These are phyloP conservation scores for Brassica hybrid DNA, from an alignment of 441 rosid genomes.

Conservation along the genomic window DNA sequence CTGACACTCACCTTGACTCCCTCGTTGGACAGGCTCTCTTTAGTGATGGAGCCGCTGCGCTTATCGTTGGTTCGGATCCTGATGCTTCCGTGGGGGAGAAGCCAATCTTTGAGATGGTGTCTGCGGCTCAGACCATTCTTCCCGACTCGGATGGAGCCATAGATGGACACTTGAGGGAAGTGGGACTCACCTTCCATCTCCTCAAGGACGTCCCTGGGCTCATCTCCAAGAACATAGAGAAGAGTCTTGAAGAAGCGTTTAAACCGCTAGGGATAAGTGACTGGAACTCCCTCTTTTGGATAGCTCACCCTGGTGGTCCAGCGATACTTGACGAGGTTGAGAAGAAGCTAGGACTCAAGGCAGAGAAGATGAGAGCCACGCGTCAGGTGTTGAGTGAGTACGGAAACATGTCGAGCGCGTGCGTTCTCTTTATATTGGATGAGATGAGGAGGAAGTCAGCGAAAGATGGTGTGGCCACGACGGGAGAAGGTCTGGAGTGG, in stretches of 20 bases:
- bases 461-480: slow-evolving; percentile 43
- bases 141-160: slow-evolving; percentile 51
- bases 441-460: slow-evolving; percentile 46
- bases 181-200: slow-evolving; percentile 48
- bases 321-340: slow-evolving; percentile 50
- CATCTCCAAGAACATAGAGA: slow-evolving; percentile 48
- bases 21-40: slow-evolving; percentile 49
- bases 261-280: slow-evolving; percentile 43
- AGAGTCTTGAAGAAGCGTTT: slow-evolving; percentile 45
- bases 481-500: slow-evolving; percentile 54
- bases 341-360: slow-evolving; percentile 39
- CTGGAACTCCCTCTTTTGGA: slow-evolving; percentile 53
- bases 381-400: slow-evolving; percentile 48
- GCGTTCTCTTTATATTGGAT: slow-evolving; percentile 45
- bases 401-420: slow-evolving; percentile 54
- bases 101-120: slow-evolving; percentile 49
- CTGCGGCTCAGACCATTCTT: slow-evolving; percentile 46
- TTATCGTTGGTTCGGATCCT: slow-evolving; percentile 49
- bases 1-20: slow-evolving; percentile 45
- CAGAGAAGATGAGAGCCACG: slow-evolving; percentile 39
- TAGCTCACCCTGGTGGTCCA: slow-evolving; percentile 53
- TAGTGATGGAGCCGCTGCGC: slow-evolving; percentile 48
- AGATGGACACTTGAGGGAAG: slow-evolving; percentile 51
- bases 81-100: slow-evolving; percentile 39
- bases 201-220: slow-evolving; percentile 42